These are phyloP conservation scores for Fomitopsis pinicola DNA, from an alignment of 1,284 basidiomycete genomes.

Conservation along the genomic window DNA sequence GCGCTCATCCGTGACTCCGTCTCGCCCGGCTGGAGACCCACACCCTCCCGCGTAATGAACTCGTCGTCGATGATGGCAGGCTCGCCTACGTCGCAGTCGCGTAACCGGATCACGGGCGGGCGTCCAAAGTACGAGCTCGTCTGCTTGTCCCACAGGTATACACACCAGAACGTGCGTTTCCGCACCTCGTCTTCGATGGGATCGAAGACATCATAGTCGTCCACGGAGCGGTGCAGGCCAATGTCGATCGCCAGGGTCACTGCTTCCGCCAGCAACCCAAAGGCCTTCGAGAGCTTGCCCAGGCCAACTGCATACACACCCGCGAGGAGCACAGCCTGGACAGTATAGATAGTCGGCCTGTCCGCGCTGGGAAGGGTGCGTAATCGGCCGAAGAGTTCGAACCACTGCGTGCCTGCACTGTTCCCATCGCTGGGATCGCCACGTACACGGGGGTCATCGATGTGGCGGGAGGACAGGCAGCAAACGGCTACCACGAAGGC, in stretches of 20 bases:
- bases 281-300: constrained; percentile 83
- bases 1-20: constrained; percentile 74
- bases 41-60: constrained; percentile 70
- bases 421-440: constrained; percentile 75
- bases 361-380: constrained; percentile 86
- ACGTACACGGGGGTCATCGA: constrained; percentile 84
- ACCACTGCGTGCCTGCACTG: constrained; percentile 87
- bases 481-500: constrained; percentile 88
- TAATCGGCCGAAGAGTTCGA: constrained; percentile 79
- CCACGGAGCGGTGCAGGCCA: constrained; percentile 81
- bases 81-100: constrained; percentile 85
- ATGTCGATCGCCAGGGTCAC: constrained; percentile 82
- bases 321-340: constrained; percentile 83
- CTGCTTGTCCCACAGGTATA: constrained; percentile 93
- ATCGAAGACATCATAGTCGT: constrained; percentile 86
- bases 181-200: constrained; percentile 84
- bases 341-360: constrained; percentile 83
- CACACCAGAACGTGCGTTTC: constrained; percentile 91
- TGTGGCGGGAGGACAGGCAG: constrained; percentile 84
- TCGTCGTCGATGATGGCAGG: constrained; percentile 86
- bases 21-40: constrained; percentile 64
- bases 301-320: constrained; percentile 86
- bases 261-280: constrained; percentile 79
- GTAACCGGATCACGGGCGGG: constrained; percentile 77
- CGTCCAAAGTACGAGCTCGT: constrained; percentile 80